phyloP scores from a whole-genome alignment of 306 rosid genomes.

The Vachellia pachyceras region DNA sequence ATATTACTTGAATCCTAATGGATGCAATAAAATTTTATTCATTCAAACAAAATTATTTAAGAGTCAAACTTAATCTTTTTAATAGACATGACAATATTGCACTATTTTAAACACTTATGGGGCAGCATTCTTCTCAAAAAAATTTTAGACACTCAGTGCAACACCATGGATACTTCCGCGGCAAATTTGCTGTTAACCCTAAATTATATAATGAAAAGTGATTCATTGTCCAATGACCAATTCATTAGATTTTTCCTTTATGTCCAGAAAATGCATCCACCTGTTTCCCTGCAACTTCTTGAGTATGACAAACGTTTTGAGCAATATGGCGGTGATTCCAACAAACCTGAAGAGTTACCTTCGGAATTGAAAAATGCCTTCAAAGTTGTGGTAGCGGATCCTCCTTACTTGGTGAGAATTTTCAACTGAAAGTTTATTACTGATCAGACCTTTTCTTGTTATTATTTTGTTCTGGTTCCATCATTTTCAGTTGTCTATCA shows the following conservation, averaged over 20 bases:
- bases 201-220: constrained; percentile 13
- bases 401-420: constrained; percentile 90
- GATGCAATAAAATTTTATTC: too few relatives aligned
- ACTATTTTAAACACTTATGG: too few relatives aligned
- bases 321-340: constrained; percentile 86
- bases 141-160: too few relatives aligned
- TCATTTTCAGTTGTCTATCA: not conserved
- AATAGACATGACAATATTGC: too few relatives aligned
- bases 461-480: not conserved
- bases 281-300: constrained; percentile 61
- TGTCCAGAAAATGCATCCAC: constrained; percentile 60
- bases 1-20: too few relatives aligned
- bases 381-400: constrained; percentile 78
- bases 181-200: too few relatives aligned
- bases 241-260: not conserved
- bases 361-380: constrained; percentile 64
- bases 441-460: not conserved
- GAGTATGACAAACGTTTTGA: constrained; percentile 88
- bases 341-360: constrained; percentile 78
- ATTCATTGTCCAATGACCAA: not conserved
- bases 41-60: too few relatives aligned
- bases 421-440: constrained; percentile 22
- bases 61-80: too few relatives aligned
- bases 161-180: too few relatives aligned
- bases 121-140: too few relatives aligned